These are phyloP conservation scores for Chlamydomonas reinhardtii DNA, from an alignment of 163 green algal species.

Conservation along the genomic window DNA sequence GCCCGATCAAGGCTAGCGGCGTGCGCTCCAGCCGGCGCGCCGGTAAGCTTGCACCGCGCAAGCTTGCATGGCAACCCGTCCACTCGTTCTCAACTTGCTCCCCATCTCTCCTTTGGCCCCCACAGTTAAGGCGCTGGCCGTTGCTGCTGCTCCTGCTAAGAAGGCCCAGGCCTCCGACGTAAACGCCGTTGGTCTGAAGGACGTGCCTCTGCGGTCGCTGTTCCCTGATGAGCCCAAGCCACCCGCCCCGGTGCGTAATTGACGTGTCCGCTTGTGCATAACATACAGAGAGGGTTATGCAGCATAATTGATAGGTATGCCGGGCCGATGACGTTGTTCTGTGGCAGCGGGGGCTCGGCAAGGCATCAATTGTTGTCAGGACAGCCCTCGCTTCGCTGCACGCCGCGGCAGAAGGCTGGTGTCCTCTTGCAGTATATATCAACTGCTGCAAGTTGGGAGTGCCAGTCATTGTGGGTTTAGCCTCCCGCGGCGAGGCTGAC, in stretches of 20 bases:
- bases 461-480: too few species aligned
- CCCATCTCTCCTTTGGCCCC: neutral
- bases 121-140: conserved; percentile 41
- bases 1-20: neutral
- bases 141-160: conserved; percentile 40
- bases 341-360: neutral
- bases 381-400: too few species aligned
- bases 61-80: neutral
- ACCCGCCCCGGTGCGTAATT: conserved; percentile 66
- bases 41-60: neutral
- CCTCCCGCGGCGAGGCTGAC: too few species aligned
- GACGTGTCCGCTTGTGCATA: neutral
- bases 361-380: neutral
- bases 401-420: too few species aligned
- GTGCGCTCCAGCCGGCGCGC: neutral
- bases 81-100: neutral
- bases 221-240: conserved; percentile 84
- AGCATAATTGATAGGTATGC: neutral
- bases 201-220: conserved; percentile 90
- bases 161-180: conserved; percentile 47
- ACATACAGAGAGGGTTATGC: too few species aligned
- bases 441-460: too few species aligned
- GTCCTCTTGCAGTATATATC: too few species aligned
- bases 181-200: conserved; percentile 83
- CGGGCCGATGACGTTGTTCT: neutral